Percentiles rank a stretch among this genome's conserved stretches.
Evolutionary conservation across 331 rosid genomes (phyloP).

Genomic region (Ulmus americana): DNA sequence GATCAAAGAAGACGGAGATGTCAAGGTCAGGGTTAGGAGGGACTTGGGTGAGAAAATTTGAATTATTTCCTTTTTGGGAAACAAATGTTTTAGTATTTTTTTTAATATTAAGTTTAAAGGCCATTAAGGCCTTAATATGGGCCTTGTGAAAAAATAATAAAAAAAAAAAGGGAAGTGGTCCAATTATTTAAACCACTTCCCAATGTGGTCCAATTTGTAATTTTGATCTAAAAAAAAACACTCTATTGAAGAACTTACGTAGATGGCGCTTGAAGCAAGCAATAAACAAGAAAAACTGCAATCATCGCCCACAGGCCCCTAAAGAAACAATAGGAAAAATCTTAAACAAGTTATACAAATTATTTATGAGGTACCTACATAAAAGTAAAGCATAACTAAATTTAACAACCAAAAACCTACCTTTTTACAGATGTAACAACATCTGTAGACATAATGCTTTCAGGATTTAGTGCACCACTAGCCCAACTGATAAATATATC

Average conservation of each 20-base stretch:
- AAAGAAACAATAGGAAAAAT: constrained; percentile 18
- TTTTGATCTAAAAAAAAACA: too few relatives aligned
- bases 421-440: constrained; percentile 38
- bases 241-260: constrained; percentile 48
- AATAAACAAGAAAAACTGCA: constrained; percentile 90
- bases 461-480: constrained; percentile 44
- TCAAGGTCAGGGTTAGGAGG: too few relatives aligned
- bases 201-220: too few relatives aligned
- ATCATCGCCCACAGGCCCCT: constrained; percentile 98
- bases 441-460: constrained; percentile 33
- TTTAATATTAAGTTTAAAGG: too few relatives aligned
- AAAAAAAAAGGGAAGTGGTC: too few relatives aligned
- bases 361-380: background rate
- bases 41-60: too few relatives aligned
- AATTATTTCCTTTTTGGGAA: too few relatives aligned
- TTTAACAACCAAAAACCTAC: background rate
- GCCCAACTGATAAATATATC: constrained; percentile 34
- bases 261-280: constrained; percentile 94
- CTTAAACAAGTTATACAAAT: background rate
- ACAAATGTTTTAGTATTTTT: too few relatives aligned
- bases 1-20: too few relatives aligned
- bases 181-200: too few relatives aligned
- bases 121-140: too few relatives aligned
- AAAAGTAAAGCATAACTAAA: background rate
- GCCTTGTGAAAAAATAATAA: too few relatives aligned